Evolutionary conservation across 2,329 filamentous ascomycete genomes (phyloP).

Genomic region (Dothidotthia symphoricarpi): DNA sequence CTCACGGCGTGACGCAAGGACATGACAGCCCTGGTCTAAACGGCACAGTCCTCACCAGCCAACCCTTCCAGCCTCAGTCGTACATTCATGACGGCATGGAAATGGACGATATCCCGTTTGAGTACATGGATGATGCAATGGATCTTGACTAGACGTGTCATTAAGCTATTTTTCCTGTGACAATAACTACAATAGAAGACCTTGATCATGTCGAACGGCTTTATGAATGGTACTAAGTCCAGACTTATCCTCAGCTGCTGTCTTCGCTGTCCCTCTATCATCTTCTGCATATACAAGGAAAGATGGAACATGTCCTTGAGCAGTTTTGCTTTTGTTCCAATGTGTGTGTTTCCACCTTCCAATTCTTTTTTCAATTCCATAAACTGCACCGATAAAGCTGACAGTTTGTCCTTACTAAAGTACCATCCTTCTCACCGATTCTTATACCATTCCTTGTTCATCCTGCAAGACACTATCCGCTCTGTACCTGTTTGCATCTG

Average conservation of each 20-base stretch:
- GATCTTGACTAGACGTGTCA: conserved; percentile 27
- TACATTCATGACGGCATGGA: conserved; percentile 11
- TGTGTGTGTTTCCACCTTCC: conserved; percentile 9
- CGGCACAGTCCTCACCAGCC: conserved; percentile 13
- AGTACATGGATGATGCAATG: conserved; percentile 40
- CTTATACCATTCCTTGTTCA: conserved; percentile 15
- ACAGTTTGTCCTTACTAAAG: too few relatives aligned
- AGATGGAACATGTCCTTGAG: too few relatives aligned
- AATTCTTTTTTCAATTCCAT: too few relatives aligned
- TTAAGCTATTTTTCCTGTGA: background rate
- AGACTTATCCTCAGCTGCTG: too few relatives aligned
- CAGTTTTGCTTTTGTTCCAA: too few relatives aligned
- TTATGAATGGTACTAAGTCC: too few relatives aligned
- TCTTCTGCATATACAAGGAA: too few relatives aligned
- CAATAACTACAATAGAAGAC: too few relatives aligned
- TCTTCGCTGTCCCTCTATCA: too few relatives aligned
- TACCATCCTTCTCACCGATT: conserved; percentile 14
- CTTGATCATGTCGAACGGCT: too few relatives aligned
- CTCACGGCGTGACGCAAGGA: conserved; percentile 46
- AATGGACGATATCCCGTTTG: conserved; percentile 27
- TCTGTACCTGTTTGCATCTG: conserved; percentile 23
- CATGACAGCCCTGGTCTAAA: conserved; percentile 5
- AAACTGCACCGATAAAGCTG: too few relatives aligned
- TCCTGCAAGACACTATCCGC: conserved; percentile 36
- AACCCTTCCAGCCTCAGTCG: conserved; percentile 21